These are phyloP conservation scores for Salix suchowensis DNA, from an alignment of 345 rosid species.

Conservation along the genomic window DNA sequence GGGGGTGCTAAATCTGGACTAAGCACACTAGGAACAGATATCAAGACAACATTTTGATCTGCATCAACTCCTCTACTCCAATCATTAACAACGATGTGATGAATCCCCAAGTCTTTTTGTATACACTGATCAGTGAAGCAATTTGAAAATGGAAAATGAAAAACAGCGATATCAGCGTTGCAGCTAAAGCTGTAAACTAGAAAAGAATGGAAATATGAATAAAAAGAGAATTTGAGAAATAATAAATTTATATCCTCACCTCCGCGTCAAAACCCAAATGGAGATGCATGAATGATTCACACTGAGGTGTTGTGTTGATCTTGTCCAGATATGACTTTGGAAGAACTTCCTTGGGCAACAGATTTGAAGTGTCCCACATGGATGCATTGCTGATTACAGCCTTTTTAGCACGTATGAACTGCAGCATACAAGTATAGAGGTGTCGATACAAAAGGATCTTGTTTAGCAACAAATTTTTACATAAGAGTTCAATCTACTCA, in stretches of 20 bases:
- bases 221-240: too few species aligned
- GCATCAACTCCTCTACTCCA: constrained; percentile 91
- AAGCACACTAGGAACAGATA: constrained; percentile 75
- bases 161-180: background rate
- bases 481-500: constrained; percentile 25
- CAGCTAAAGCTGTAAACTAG: background rate
- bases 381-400: constrained; percentile 94
- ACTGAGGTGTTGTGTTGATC: constrained; percentile 53
- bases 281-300: constrained; percentile 99
- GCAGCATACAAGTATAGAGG: constrained; percentile 15
- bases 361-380: constrained; percentile 81
- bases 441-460: background rate
- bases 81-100: constrained; percentile 87
- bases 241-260: constrained; percentile 28
- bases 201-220: background rate
- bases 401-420: constrained; percentile 77
- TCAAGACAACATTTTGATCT: constrained; percentile 83
- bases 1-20: constrained; percentile 82
- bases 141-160: background rate
- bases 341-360: constrained; percentile 61
- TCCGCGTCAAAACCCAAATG: constrained; percentile 85
- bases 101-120: constrained; percentile 71
- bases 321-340: constrained; percentile 52
- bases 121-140: constrained; percentile 42
- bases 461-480: background rate